Conservation (phyloP, 1,284 basidiomycete genomes). For the Leccinum olivaceoglutinosum region DNA sequence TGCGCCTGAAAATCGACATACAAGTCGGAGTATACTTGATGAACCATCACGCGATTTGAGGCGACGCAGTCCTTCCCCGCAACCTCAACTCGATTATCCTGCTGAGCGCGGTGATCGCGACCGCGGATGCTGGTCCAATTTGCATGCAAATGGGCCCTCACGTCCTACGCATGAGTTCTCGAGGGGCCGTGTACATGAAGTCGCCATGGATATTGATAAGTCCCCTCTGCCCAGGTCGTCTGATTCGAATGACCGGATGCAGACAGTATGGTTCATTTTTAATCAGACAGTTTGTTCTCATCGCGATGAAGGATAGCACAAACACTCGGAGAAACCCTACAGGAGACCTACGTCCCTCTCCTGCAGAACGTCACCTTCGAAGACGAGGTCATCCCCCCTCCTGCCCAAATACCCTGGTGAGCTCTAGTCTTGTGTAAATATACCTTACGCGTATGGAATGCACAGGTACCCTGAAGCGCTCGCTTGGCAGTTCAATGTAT, state of each 20-base stretch:
- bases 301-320: conserved; percentile 20
- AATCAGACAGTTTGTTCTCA: conserved; percentile 7
- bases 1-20: conserved; percentile 7
- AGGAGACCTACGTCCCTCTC: conserved; percentile 73
- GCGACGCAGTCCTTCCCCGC: conserved; percentile 16
- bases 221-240: conserved; percentile 15
- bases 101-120: conserved; percentile 20
- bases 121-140: conserved; percentile 16
- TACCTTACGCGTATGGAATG: not conserved
- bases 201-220: conserved; percentile 28
- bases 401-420: conserved; percentile 81
- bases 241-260: conserved; percentile 82
- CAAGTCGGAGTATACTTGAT: conserved; percentile 2
- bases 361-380: conserved; percentile 78
- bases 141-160: conserved; percentile 10
- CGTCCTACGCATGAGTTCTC: conserved; percentile 18
- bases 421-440: conserved; percentile 11
- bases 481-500: conserved; percentile 94
- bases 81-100: not conserved
- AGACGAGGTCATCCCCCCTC: conserved; percentile 72
- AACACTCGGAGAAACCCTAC: conserved; percentile 22
- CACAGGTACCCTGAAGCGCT: conserved; percentile 88
- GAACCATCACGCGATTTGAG: conserved; percentile 5
- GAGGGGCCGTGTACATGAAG: conserved; percentile 20
- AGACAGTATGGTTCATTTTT: conserved; percentile 55